phyloP scores from a whole-genome alignment of 139 green algal species.

The Pycnococcus provasolii region DNA sequence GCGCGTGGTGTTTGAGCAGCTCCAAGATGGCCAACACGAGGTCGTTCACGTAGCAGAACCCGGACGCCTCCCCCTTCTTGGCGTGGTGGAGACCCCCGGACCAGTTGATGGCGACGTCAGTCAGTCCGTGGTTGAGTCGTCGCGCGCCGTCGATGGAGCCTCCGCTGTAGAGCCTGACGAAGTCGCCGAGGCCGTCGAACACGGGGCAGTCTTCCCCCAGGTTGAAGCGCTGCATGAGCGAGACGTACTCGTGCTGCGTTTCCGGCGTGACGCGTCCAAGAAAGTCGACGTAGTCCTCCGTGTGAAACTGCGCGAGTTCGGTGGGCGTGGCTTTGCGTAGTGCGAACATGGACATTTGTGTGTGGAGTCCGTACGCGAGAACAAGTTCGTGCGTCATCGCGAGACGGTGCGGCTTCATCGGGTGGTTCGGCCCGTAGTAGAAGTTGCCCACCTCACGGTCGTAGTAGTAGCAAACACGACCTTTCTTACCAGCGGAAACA shows the following conservation, averaged over 20 bases:
- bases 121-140: conserved; percentile 67
- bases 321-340: conserved; percentile 41
- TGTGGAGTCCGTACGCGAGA: conserved; percentile 76
- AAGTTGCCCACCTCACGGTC: conserved; percentile 84
- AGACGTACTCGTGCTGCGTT: conserved; percentile 84
- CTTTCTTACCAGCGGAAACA: conserved; percentile 16
- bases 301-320: conserved; percentile 73
- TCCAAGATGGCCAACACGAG: conserved; percentile 95
- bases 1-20: conserved; percentile 76
- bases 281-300: conserved; percentile 80
- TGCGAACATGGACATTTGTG: conserved; percentile 58
- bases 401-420: conserved; percentile 75
- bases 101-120: conserved; percentile 94
- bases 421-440: conserved; percentile 71
- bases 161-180: conserved; percentile 80
- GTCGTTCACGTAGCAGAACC: conserved; percentile 94
- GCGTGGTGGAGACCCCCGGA: conserved; percentile 90
- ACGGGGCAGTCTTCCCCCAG: conserved; percentile 92
- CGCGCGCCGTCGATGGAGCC: conserved; percentile 77
- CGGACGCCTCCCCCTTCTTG: conserved; percentile 67
- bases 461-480: conserved; percentile 80
- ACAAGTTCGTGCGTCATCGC: conserved; percentile 84
- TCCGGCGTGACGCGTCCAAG: conserved; percentile 79
- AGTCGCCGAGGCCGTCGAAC: conserved; percentile 89
- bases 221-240: conserved; percentile 91